Base-by-base conservation (phyloP, 2,329 filamentous ascomycete genomes). In the Xylogone sp. region DNA sequence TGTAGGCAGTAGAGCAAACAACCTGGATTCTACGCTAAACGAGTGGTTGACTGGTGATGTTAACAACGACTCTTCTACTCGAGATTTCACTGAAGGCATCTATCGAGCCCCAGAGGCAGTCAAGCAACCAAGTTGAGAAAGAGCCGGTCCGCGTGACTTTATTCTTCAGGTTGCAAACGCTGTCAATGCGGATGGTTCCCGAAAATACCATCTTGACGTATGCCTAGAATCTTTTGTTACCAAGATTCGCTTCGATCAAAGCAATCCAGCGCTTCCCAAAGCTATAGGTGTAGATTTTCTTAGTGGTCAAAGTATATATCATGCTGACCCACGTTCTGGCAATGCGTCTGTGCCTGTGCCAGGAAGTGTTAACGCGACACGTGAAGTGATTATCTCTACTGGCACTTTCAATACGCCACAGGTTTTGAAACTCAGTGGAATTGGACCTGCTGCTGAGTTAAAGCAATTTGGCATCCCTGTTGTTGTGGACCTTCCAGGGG, bases 401-500 rank as follows among this genome's bases (percentile, higher is more conserved):
- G 76, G 77, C 21, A 62, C 73, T 10, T 73, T 74, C 62, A 74
- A 75, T 59, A 71, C 70, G 1, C 75, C 75, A 7, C 68, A 75
- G 49, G 63, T 77, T 49, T 69, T 77, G 16, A 73, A 76, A 63
- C 66, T 75, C 12, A 73, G 69, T 27, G 75, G 75, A 20, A 62
- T 77, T 46, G 75, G 75, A 1, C 67, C 71, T 9, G 64, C 60
- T n/a, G 62, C 55, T 1, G 70, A 75, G 59, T 67, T 76, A 16
- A 44, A 60, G 29, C 55, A 56, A 27, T 61, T 77, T 59, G 65
- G 69, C 20, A 84, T 86, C 53, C 66, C 72, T 1, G 71, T 83
- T 8, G 60, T 83, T 43, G 67, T 70, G 2, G 74, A 87, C 60
- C 71, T 83, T 1, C 83, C 82, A 0, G 84, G 82, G 45, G 83